phyloP scores from a whole-genome alignment of 1,284 basidiomycete species.

The Cryptococcus floricola region DNA sequence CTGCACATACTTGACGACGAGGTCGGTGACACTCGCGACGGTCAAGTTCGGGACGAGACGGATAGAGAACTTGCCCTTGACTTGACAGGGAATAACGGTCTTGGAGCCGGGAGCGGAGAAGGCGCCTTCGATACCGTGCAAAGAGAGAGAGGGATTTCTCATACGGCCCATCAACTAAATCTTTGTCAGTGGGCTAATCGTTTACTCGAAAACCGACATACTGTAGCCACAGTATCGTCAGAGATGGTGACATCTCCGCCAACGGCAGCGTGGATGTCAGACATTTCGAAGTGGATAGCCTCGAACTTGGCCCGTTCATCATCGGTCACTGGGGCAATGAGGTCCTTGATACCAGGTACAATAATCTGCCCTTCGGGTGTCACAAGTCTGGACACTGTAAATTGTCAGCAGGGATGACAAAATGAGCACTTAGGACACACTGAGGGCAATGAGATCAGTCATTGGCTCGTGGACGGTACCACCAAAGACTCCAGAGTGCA shows the following conservation, averaged over 20 bases:
- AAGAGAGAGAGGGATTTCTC: slow-evolving; percentile 73
- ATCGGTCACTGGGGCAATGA: slow-evolving; percentile 71
- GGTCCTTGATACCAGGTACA: slow-evolving; percentile 85
- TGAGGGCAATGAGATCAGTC: slow-evolving; percentile 58
- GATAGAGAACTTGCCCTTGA: slow-evolving; percentile 91
- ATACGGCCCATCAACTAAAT: slow-evolving; percentile 46
- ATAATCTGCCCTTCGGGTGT: slow-evolving; percentile 77
- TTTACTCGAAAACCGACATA: slow-evolving; percentile 14
- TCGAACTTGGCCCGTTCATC: slow-evolving; percentile 73
- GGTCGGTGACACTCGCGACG: slow-evolving; percentile 63
- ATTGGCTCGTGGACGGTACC: slow-evolving; percentile 80
- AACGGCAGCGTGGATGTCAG: slow-evolving; percentile 74
- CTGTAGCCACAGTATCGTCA: slow-evolving; percentile 71
- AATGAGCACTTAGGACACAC: slow-evolving; percentile 21
- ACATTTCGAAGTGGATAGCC: slow-evolving; percentile 63
- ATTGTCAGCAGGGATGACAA: neutral
- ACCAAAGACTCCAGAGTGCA: slow-evolving; percentile 90
- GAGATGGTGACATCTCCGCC: slow-evolving; percentile 75
- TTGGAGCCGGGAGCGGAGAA: slow-evolving; percentile 82
- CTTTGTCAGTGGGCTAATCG: slow-evolving; percentile 29
- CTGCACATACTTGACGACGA: slow-evolving; percentile 69
- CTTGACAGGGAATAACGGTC: slow-evolving; percentile 91
- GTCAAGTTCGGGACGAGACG: slow-evolving; percentile 82
- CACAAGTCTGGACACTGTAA: slow-evolving; percentile 67
- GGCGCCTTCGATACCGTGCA: slow-evolving; percentile 97